A percentile compares a stretch with the other conserved stretches of the same genome.
phyloP scores from a whole-genome alignment of 257 asterid species.

The Penstemon newberryi region DNA sequence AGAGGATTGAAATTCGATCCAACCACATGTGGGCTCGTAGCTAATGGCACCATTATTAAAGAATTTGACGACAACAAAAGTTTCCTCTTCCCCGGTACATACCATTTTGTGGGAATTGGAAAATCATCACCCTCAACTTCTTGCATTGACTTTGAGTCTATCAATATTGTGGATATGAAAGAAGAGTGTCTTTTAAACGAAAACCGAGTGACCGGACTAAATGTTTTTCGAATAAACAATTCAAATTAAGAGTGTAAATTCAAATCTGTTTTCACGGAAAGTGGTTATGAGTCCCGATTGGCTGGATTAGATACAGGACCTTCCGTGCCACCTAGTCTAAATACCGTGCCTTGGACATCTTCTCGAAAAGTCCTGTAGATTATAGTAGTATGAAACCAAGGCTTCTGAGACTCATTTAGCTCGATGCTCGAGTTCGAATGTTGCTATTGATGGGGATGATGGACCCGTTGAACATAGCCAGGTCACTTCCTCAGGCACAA shows the following conservation, averaged over 20 bases:
- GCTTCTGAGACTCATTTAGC: conserved; percentile 30
- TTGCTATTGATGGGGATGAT: conserved; percentile 27
- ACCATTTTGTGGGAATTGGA: conserved; percentile 5
- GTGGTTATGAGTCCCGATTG: conserved; percentile 31
- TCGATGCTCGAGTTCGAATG: conserved; percentile 33
- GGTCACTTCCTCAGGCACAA: conserved; percentile 42
- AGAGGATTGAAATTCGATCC: conserved; percentile 62
- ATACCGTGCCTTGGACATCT: conserved; percentile 32
- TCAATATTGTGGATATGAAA: conserved; percentile 39
- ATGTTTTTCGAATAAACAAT: conserved; percentile 13
- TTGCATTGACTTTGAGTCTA: conserved; percentile 21
- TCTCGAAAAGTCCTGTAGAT: conserved; percentile 29
- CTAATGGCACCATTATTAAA: conserved; percentile 35
- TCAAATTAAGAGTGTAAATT: conserved; percentile 17
- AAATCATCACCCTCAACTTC: conserved; percentile 21
- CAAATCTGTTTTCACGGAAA: neutral
- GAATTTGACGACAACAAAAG: conserved; percentile 28
- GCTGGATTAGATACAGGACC: conserved; percentile 36
- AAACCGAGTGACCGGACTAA: conserved; percentile 17
- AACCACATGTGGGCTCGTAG: conserved; percentile 42
- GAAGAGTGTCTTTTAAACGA: conserved; percentile 31
- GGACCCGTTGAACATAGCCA: conserved; percentile 35
- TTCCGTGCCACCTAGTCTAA: conserved; percentile 37
- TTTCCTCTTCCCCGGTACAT: conserved; percentile 19
- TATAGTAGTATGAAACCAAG: neutral